Percentiles rank a stretch among this genome's conserved stretches.
Conservation (phyloP, 176 grass and related monocot species). For the Rhipidocladum racemiflorum region DNA sequence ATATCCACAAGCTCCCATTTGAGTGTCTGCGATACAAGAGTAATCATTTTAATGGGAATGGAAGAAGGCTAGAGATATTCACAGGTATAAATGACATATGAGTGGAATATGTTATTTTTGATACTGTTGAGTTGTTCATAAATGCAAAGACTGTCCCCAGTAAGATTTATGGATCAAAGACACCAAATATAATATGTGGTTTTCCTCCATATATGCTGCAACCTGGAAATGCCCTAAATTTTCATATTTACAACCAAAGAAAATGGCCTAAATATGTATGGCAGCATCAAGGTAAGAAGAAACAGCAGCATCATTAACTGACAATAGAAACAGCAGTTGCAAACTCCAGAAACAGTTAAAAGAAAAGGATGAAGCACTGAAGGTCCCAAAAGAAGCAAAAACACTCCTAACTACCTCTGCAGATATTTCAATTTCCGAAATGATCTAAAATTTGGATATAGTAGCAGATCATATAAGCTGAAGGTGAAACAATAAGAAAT, state of each 20-base stretch:
- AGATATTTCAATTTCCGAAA: not conserved
- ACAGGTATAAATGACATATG: not conserved
- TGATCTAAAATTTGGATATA: not conserved
- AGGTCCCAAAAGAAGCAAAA: not conserved
- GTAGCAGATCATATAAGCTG: not conserved
- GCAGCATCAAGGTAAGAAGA: not conserved
- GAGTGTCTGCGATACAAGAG: conserved; percentile 38
- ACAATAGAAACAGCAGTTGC: not conserved
- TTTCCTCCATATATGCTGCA: not conserved
- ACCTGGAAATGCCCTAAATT: not conserved
- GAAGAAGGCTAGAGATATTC: not conserved
- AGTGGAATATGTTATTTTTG: not conserved
- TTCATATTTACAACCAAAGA: not conserved
- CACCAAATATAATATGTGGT: not conserved
- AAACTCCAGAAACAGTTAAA: conserved; percentile 14
- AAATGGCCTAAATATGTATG: conserved; percentile 8
- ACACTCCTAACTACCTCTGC: not conserved
- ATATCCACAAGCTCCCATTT: conserved; percentile 73
- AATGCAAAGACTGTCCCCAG: not conserved
- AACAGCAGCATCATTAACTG: not conserved
- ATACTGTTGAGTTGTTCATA: not conserved
- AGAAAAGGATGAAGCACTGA: not conserved
- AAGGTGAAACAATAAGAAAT: conserved; percentile 12
- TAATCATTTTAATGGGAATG: conserved; percentile 9
- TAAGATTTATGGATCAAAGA: conserved; percentile 16